Percentiles rank a stretch among this genome's conserved stretches.
These are phyloP conservation scores for Nemania serpens DNA, from an alignment of 2,329 filamentous ascomycete genomes.

Conservation along the genomic window DNA sequence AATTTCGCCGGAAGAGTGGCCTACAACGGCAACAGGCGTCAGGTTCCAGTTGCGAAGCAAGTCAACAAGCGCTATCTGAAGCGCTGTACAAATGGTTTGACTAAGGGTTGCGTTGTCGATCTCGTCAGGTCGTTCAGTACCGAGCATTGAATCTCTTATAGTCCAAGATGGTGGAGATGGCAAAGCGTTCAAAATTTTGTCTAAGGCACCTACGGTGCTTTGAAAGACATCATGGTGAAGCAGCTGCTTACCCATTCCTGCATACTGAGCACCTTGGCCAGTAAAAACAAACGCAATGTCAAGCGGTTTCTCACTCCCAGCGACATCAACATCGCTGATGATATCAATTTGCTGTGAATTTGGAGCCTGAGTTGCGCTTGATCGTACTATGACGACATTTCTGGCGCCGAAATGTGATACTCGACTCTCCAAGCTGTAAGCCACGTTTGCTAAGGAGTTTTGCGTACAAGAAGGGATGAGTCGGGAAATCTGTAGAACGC, in stretches of 20 bases:
- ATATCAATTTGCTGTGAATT: background rate
- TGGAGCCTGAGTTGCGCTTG: background rate
- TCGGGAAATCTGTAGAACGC: background rate
- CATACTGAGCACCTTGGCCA: constrained; percentile 20
- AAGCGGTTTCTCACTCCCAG: background rate
- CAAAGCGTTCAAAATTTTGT: background rate
- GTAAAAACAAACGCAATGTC: constrained; percentile 14
- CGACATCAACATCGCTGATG: background rate
- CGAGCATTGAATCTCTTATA: background rate
- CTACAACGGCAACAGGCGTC: constrained; percentile 12
- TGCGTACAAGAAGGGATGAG: background rate
- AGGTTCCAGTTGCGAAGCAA: constrained; percentile 20
- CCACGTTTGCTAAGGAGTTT: background rate
- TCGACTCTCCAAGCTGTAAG: background rate
- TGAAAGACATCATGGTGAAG: background rate
- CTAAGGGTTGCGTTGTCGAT: background rate
- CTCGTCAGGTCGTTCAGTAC: background rate
- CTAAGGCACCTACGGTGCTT: background rate
- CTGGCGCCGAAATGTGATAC: background rate
- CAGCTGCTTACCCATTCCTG: constrained; percentile 6
- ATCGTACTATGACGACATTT: background rate
- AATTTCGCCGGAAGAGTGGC: constrained; percentile 45
- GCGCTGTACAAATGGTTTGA: background rate
- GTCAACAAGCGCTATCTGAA: background rate
- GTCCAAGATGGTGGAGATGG: background rate